Base-by-base conservation (phyloP, 192 early-diverging fungal genomes). In the Lunasporangiospora selenospora region DNA sequence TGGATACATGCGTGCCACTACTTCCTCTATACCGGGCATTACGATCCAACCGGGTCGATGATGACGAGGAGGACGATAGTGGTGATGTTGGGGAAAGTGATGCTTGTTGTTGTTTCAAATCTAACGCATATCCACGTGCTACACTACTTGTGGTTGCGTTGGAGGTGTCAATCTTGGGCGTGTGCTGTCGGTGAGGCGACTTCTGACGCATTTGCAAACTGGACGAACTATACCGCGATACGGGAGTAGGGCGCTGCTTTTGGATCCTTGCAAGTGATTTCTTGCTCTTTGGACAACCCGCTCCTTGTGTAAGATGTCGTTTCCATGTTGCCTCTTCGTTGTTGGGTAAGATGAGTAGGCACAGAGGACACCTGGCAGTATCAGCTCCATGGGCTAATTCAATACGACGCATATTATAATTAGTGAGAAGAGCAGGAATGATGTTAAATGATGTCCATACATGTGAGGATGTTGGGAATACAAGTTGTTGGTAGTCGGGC, bases 291-390 rank as follows among this genome's bases (percentile, higher is more conserved):
- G 83, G 77, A 54, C 89, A 90, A 24, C 89, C 89, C 29, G 41
- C 37, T 30, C 50, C 63, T 30, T 41, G 31, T n/a, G 88, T 43
- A 12, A 92, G 64, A 77, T 92, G 91, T 40, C 56, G 21, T 36
- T 85, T 88, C 90, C 89, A 89, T 3, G 81, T 78, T 23, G 67
- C 69, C 38, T 90, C 89, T 2, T 79, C 81, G 21, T 75, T 79
- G 6, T 75, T 77, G 8, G 52, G 43, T 23, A 90, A 52, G 50
- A 89, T 81, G 2, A 50, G 24, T 21, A 85, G 86, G 64, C 89
- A 90, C 10, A 90, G 53, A 16, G 89, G 89, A 55, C 89, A 90
- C 29, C 86, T 61, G 30, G 67, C 51, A 2, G 67, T 73, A 8
- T 65, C 50, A 19, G 49, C 30, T 21, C 46, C 76, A 9, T 60